Conservation (phyloP, 208 protist genomes). For the Crithidia fasciculata region DNA sequence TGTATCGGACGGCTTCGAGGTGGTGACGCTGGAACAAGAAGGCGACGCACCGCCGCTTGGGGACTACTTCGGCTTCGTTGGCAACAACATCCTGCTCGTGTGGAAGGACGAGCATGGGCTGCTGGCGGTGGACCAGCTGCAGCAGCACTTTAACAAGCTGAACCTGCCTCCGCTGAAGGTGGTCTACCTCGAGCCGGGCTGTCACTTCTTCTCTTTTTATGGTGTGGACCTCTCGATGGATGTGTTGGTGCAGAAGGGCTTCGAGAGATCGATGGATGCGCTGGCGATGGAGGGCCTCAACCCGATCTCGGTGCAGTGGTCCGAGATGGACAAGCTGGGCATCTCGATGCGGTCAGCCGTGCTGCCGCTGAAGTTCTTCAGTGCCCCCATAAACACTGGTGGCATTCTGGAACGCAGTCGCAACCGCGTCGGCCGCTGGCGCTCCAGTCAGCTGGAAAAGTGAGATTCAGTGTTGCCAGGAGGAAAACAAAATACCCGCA, state of each 20-base stretch:
- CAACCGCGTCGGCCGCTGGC: slow-evolving; percentile 63
- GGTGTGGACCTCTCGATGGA: slow-evolving; percentile 83
- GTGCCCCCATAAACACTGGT: slow-evolving; percentile 41
- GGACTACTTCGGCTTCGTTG: slow-evolving; percentile 93
- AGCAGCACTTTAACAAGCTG: slow-evolving; percentile 51
- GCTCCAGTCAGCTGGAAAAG: slow-evolving; percentile 56
- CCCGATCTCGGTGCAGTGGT: slow-evolving; percentile 92
- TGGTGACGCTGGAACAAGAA: slow-evolving; percentile 90
- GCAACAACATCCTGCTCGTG: slow-evolving; percentile 85
- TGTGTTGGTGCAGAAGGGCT: slow-evolving; percentile 90
- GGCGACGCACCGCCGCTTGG: slow-evolving; percentile 90
- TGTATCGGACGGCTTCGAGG: slow-evolving; percentile 51
- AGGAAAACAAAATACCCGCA: not conserved
- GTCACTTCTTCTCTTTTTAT: slow-evolving; percentile 92
- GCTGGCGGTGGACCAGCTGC: slow-evolving; percentile 90
- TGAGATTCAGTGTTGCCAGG: not conserved
- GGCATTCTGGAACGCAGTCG: slow-evolving; percentile 64
- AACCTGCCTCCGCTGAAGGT: slow-evolving; percentile 33
- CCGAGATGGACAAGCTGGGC: slow-evolving; percentile 93
- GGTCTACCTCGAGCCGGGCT: slow-evolving; percentile 91
- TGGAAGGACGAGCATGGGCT: slow-evolving; percentile 94
- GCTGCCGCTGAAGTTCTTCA: slow-evolving; percentile 85
- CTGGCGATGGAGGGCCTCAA: slow-evolving; percentile 87
- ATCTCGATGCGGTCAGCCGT: slow-evolving; percentile 90
- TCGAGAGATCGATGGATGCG: slow-evolving; percentile 90